A percentile compares a stretch with the other conserved stretches of the same genome.
Conservation (phyloP, 371 early-diverging fungal genomes). For the Conidiobolus coronatus region DNA sequence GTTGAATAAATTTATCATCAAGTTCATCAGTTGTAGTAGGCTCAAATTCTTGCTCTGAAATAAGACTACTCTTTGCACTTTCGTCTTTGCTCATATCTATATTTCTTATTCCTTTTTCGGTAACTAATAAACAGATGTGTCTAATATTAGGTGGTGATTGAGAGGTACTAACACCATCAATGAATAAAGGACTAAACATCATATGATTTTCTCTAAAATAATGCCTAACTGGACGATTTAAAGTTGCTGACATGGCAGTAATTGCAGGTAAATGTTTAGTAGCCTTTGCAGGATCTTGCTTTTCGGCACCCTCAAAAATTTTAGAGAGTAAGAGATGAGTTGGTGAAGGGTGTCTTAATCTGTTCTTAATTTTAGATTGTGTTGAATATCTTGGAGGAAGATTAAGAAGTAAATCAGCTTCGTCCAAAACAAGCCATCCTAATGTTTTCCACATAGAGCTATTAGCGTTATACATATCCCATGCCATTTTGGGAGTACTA, state of each 20-base stretch:
- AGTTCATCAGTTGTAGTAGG: too few species aligned
- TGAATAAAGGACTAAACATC: constrained; percentile 20
- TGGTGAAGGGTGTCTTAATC: constrained; percentile 35
- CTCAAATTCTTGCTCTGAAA: too few species aligned
- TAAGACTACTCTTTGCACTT: too few species aligned
- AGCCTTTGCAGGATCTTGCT: neutral
- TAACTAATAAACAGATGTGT: too few species aligned
- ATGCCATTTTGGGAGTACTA: constrained; percentile 32
- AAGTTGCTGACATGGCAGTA: constrained; percentile 41
- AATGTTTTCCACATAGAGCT: too few species aligned
- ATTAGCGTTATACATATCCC: constrained; percentile 5
- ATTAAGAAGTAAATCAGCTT: constrained; percentile 45
- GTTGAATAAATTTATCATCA: too few species aligned
- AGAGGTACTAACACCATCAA: constrained; percentile 16
- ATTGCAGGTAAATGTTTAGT: constrained; percentile 14
- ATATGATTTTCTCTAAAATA: constrained; percentile 32
- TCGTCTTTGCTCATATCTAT: too few species aligned
- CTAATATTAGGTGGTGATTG: too few species aligned
- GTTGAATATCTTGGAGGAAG: constrained; percentile 32
- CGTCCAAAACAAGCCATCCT: constrained; percentile 29
- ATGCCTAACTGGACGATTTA: constrained; percentile 34
- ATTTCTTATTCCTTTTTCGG: too few species aligned
- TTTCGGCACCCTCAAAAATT: constrained; percentile 13
- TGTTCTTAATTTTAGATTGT: constrained; percentile 16
- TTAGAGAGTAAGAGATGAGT: constrained; percentile 26